These are phyloP conservation scores for Ramaria sp. DNA, from an alignment of 768 basidiomycete genomes.

Conservation along the genomic window DNA sequence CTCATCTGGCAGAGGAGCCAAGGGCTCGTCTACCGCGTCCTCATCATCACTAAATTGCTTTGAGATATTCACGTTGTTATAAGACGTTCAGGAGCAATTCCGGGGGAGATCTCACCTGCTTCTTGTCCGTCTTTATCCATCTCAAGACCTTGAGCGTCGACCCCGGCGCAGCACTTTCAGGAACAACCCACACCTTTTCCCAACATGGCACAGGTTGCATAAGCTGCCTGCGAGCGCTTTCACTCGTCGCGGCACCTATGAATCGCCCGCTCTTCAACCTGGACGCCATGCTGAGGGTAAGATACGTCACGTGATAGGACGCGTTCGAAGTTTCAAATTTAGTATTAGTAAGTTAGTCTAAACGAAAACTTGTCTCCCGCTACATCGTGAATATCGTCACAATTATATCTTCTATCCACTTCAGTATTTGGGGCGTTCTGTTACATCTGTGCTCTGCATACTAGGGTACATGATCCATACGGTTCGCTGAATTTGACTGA, in stretches of 20 bases:
- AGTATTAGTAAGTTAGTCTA: too few species aligned
- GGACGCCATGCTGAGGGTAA: conserved; percentile 44
- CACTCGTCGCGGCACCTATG: conserved; percentile 64
- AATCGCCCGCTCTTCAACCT: conserved; percentile 54
- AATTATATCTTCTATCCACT: neutral
- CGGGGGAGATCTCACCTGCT: conserved; percentile 40
- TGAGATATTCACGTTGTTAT: conserved; percentile 4
- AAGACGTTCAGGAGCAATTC: neutral
- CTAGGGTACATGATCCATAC: neutral
- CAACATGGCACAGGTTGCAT: conserved; percentile 85
- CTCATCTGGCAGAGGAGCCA: conserved; percentile 71
- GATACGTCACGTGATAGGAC: neutral
- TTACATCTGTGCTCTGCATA: too few species aligned
- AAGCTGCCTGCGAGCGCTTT: conserved; percentile 73
- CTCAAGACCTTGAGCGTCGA: conserved; percentile 58
- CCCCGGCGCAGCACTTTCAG: conserved; percentile 43
- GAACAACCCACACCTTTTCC: conserved; percentile 66
- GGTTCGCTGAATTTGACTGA: neutral
- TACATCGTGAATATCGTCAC: neutral
- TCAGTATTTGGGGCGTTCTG: neutral
- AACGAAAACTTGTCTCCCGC: neutral
- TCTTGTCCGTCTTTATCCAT: conserved; percentile 75
- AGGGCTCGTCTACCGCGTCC: conserved; percentile 65
- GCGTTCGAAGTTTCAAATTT: neutral
- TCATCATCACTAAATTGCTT: conserved; percentile 89